phyloP scores from a whole-genome alignment of 768 basidiomycete species.

The Xerocomellus dryophilus region DNA sequence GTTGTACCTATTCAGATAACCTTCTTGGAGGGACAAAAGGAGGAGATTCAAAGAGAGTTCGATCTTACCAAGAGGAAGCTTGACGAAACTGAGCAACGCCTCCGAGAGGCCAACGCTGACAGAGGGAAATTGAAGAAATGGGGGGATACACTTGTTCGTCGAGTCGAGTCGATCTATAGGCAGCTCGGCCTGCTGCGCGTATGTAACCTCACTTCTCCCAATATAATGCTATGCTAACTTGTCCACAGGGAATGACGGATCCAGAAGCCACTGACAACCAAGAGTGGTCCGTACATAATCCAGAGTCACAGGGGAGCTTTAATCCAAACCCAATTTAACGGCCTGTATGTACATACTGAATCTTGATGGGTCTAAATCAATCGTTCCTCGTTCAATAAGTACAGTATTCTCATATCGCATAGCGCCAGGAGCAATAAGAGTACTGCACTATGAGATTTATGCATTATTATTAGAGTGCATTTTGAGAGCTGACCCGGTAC shows the following conservation, averaged over 20 bases:
- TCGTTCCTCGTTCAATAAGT: neutral
- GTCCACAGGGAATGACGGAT: conserved; percentile 10
- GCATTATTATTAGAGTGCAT: too few species aligned
- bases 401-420: too few species aligned
- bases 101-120: conserved; percentile 18
- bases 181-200: conserved; percentile 14
- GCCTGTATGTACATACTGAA: neutral
- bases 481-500: too few species aligned
- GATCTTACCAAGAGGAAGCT: conserved; percentile 15
- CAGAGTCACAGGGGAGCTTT: neutral
- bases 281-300: conserved; percentile 1
- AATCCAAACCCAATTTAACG: neutral
- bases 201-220: neutral
- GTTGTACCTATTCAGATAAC: conserved; percentile 5
- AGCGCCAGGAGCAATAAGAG: neutral
- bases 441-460: too few species aligned
- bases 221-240: neutral
- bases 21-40: conserved; percentile 15
- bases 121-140: conserved; percentile 8
- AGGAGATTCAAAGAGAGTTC: conserved; percentile 15
- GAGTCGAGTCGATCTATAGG: conserved; percentile 8
- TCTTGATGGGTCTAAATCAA: neutral
- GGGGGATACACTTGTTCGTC: conserved; percentile 9
- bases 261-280: neutral
- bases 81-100: conserved; percentile 16